Conservation (phyloP, 495 filamentous ascomycete species). For the Neurospora cerealis region DNA sequence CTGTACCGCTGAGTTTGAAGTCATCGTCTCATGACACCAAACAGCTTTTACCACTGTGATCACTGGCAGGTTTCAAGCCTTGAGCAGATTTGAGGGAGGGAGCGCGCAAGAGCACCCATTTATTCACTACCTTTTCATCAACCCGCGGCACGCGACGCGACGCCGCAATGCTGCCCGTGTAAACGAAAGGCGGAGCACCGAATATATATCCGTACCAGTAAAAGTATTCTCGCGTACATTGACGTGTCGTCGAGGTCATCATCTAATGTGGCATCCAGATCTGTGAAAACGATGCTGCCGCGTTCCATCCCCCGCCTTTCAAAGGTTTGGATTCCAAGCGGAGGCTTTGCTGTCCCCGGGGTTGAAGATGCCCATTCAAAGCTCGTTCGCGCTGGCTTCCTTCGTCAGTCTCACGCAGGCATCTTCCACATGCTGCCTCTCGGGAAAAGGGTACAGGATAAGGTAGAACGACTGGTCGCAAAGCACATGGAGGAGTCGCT, state of each 20-base stretch:
- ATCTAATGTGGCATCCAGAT: not conserved
- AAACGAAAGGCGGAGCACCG: not conserved
- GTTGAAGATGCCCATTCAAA: conserved; percentile 61
- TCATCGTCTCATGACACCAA: not conserved
- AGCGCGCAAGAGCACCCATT: not conserved
- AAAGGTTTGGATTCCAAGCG: conserved; percentile 67
- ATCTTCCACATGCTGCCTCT: conserved; percentile 90
- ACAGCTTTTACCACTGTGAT: not conserved
- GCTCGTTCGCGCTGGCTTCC: conserved; percentile 66
- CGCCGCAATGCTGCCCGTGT: not conserved
- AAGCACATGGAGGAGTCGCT: conserved; percentile 71
- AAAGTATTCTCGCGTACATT: not conserved
- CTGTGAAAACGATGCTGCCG: conserved; percentile 9
- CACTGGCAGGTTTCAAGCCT: not conserved
- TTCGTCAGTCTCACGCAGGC: conserved; percentile 81
- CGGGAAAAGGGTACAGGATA: conserved; percentile 81
- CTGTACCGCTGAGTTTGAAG: not conserved
- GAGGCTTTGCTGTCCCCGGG: conserved; percentile 48
- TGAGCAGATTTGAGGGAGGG: not conserved
- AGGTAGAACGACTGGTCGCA: conserved; percentile 76
- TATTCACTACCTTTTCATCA: not conserved
- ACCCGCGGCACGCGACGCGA: not conserved
- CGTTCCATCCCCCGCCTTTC: conserved; percentile 43
- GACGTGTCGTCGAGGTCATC: not conserved
- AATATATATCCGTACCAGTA: not conserved